Percentiles rank a stretch among this genome's conserved stretches.
Conservation (phyloP, 495 filamentous ascomycete genomes). For the Chaetomium tenue region DNA sequence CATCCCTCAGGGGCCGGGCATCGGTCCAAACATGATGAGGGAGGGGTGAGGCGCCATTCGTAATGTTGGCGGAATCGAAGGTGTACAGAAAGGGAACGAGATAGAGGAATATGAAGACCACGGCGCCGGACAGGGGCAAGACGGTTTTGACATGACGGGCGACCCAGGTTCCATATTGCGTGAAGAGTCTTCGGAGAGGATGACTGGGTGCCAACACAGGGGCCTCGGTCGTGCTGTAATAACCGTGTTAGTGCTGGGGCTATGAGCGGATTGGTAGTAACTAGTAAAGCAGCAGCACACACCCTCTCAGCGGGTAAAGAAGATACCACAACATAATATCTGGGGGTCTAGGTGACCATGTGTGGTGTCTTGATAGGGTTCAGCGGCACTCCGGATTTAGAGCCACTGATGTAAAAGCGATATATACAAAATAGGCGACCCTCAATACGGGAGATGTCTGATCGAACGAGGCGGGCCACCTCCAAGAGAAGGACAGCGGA, state of each 20-base stretch:
- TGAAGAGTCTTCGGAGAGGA: slow-evolving; percentile 59
- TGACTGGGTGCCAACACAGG: slow-evolving; percentile 59
- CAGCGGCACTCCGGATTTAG: neutral
- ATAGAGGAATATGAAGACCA: slow-evolving; percentile 62
- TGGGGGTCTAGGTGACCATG: neutral
- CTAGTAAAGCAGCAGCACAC: slow-evolving; percentile 27
- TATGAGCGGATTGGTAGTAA: neutral
- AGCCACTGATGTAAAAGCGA: neutral
- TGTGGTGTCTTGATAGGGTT: neutral
- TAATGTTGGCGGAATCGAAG: slow-evolving; percentile 57
- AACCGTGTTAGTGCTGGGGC: slow-evolving; percentile 20
- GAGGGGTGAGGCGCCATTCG: slow-evolving; percentile 58
- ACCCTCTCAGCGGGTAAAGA: slow-evolving; percentile 63
- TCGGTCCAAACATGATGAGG: slow-evolving; percentile 77
- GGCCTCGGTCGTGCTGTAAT: slow-evolving; percentile 57
- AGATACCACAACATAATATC: slow-evolving; percentile 59
- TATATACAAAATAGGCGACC: neutral
- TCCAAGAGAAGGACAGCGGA: neutral
- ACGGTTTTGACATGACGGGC: slow-evolving; percentile 65
- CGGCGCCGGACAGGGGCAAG: slow-evolving; percentile 61
- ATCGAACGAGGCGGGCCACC: neutral
- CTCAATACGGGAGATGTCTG: neutral
- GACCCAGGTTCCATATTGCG: slow-evolving; percentile 60
- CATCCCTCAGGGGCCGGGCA: slow-evolving; percentile 55
- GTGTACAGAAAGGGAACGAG: slow-evolving; percentile 67